Base-by-base conservation (phyloP, 2,329 filamentous ascomycete species). In the Aureobasidium sp. region DNA sequence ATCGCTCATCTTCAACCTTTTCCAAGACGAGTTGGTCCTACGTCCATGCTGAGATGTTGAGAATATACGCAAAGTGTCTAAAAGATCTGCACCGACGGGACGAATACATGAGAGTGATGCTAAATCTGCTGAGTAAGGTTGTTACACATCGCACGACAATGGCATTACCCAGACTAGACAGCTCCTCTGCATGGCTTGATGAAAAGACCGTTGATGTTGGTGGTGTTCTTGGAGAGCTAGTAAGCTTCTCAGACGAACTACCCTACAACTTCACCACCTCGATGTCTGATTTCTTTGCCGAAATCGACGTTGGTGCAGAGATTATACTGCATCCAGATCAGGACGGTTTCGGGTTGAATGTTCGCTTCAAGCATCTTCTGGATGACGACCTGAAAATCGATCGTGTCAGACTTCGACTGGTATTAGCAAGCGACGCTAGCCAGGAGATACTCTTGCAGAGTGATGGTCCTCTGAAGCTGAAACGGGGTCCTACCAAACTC, bases 41-140 rank as follows among this genome's bases (percentile, higher is more conserved):
- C 0, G 79, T 96, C 14, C 91, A 97, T 70, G 78, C 91, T 3
- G 88, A 88, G 0, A 89, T 96, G 82, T 81, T 97, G 6, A 84
- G 90, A 66, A 88, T 97, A 81, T 94, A 97, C 71, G 84, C 89
- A 0, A 82, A 84, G 53, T 97, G 92, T 72, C 80, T 99, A 31
- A 87, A 89, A 66, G 82, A 90, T 67, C 81, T 96, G 31, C 80
- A 88, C 53, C 84, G 85, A 15, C 85, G 85, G 63, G 88, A 93
- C 58, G 90, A 96, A 64, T 95, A 91, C 68, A 85, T 92, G 17
- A 83, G 84, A 27, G 86, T 89, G 9, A 81, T 90, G 9, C 78
- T 97, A 15, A 88, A 88, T 68, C 77, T 97, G 1, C 75, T 94
- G 12, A 83, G 82, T 8, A 91, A 90, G 70, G 82, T 84, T 0